A percentile compares a stretch with the other conserved stretches of the same genome.
These are phyloP conservation scores for Clavariopsis aquatica DNA, from an alignment of 495 filamentous ascomycete species.

Conservation along the genomic window DNA sequence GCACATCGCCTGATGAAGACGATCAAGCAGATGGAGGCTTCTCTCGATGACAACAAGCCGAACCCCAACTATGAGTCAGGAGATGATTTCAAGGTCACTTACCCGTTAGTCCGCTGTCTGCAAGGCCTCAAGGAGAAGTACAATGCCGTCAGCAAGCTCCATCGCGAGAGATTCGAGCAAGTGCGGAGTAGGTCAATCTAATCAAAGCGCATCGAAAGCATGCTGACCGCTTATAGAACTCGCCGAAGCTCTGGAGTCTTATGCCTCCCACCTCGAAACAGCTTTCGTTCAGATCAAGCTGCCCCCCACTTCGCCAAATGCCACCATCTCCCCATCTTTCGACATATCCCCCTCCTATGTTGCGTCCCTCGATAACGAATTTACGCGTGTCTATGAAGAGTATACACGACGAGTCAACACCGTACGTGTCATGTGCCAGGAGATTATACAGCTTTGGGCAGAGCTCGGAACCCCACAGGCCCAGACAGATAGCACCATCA, in stretches of 20 bases:
- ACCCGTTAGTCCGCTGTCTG: constrained; percentile 77
- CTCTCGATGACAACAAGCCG: constrained; percentile 72
- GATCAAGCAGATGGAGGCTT: constrained; percentile 91
- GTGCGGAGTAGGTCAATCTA: constrained; percentile 73
- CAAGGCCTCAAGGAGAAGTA: constrained; percentile 82
- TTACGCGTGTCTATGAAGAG: constrained; percentile 90
- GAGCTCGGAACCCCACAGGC: constrained; percentile 90
- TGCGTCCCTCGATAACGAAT: constrained; percentile 82
- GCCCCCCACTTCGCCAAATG: constrained; percentile 74
- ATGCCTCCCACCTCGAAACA: constrained; percentile 88
- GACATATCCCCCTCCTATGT: constrained; percentile 90
- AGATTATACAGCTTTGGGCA: constrained; percentile 92
- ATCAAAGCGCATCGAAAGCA: not conserved
- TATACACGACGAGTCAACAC: constrained; percentile 76
- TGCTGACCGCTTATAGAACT: constrained; percentile 62
- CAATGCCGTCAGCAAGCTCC: constrained; percentile 70
- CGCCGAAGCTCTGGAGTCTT: constrained; percentile 88
- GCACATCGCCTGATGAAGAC: constrained; percentile 79
- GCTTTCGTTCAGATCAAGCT: constrained; percentile 78
- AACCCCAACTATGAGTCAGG: constrained; percentile 62
- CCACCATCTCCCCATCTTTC: constrained; percentile 75
- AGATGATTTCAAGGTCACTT: constrained; percentile 71
- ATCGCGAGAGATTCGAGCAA: constrained; percentile 88
- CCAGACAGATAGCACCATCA: constrained; percentile 83
- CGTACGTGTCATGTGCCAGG: constrained; percentile 73